A percentile compares a stretch with the other conserved stretches of the same genome.
Evolutionary conservation across 257 asterid species (phyloP).

Genomic region (Solanum piurae): DNA sequence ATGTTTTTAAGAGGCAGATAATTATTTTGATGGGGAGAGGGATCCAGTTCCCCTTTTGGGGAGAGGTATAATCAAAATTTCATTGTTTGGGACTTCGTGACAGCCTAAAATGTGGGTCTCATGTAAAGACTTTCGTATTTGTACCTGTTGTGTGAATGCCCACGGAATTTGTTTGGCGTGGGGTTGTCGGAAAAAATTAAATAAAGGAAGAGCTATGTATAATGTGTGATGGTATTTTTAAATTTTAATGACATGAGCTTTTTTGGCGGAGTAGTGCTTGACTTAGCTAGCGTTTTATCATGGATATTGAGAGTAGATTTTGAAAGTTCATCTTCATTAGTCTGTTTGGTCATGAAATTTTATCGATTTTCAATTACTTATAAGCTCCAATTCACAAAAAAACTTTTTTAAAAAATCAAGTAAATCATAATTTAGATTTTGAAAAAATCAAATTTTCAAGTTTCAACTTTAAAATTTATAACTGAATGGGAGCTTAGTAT

Average conservation of each 20-base stretch:
- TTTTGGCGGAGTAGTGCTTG: not conserved
- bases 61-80: not conserved
- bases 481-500: no score
- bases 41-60: not conserved
- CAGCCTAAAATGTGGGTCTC: not conserved
- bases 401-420: no score
- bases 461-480: no score
- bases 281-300: not conserved
- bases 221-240: not conserved
- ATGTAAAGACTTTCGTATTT: not conserved
- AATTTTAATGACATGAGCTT: not conserved
- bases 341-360: not conserved
- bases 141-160: not conserved
- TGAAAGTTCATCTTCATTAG: not conserved
- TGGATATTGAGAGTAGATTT: not conserved
- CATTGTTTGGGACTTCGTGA: not conserved
- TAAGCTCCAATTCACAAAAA: not conserved
- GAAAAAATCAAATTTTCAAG: no score
- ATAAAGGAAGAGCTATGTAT: not conserved
- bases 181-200: not conserved
- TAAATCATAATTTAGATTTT: no score
- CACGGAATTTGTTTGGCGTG: not conserved
- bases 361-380: not conserved
- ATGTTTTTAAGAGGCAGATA: not conserved
- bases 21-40: not conserved